Conservation (phyloP, 2,329 filamentous ascomycete genomes). For the Pseudomassariella vexata region DNA sequence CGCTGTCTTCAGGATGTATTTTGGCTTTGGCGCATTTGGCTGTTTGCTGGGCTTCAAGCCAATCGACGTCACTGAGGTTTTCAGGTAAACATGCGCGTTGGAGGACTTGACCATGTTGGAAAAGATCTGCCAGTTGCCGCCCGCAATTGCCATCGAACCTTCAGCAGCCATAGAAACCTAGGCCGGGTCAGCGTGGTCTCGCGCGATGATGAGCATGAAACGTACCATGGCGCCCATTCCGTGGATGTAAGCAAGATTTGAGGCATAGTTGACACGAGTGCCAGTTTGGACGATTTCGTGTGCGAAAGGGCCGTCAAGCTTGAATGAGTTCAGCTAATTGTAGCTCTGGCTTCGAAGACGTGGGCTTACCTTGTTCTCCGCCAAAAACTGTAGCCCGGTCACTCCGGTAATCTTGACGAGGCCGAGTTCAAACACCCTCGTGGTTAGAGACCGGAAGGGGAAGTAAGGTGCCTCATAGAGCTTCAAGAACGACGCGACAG, state of each 20-base stretch:
- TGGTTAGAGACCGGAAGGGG: constrained; percentile 72
- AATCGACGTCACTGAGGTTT: constrained; percentile 63
- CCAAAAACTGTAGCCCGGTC: constrained; percentile 70
- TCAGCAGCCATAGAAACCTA: constrained; percentile 81
- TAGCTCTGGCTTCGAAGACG: neutral
- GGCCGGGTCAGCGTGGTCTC: neutral
- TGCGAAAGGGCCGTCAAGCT: constrained; percentile 62
- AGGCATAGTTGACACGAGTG: constrained; percentile 91
- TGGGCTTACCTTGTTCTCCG: constrained; percentile 48
- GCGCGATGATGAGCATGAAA: neutral
- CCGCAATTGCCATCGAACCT: constrained; percentile 70
- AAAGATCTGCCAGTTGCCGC: constrained; percentile 95
- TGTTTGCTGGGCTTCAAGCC: constrained; percentile 44
- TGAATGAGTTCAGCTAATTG: neutral
- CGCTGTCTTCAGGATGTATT: constrained; percentile 40
- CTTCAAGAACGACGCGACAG: constrained; percentile 66
- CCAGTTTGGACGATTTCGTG: constrained; percentile 83
- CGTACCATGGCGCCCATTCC: constrained; percentile 76
- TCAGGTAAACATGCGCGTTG: constrained; percentile 53
- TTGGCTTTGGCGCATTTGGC: constrained; percentile 30
- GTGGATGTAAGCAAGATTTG: constrained; percentile 81
- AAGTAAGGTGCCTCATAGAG: constrained; percentile 81
- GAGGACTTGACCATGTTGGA: constrained; percentile 68
- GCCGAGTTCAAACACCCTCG: constrained; percentile 61
- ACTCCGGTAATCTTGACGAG: constrained; percentile 60